phyloP scores from a whole-genome alignment of 139 green algal species.

The Pleodorina starrii region DNA sequence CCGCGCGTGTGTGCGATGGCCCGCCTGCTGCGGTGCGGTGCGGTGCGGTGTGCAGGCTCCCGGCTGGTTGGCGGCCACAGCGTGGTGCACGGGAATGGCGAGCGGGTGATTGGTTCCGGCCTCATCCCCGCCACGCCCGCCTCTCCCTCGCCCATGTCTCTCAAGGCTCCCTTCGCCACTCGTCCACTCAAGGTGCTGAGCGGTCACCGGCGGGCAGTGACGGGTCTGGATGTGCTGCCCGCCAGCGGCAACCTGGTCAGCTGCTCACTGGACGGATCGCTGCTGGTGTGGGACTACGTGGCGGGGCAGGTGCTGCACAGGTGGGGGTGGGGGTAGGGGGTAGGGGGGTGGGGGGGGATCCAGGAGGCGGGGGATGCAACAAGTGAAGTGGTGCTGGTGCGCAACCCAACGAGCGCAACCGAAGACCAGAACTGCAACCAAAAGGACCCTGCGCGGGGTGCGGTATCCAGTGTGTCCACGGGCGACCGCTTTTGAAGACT shows the following conservation, averaged over 20 bases:
- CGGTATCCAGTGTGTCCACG: no score
- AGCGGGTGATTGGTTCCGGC: no score
- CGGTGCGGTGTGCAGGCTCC: background rate
- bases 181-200: conserved; percentile 61
- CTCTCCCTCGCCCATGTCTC: background rate
- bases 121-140: no score
- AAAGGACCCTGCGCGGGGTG: no score
- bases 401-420: no score
- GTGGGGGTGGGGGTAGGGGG: conserved; percentile 29
- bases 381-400: no score
- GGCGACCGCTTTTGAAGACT: no score
- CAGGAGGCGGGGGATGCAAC: no score
- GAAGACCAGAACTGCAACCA: no score
- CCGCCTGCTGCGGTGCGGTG: no score
- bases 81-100: background rate
- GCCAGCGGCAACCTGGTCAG: conserved; percentile 66
- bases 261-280: conserved; percentile 66
- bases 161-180: conserved; percentile 48
- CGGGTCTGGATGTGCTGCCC: conserved; percentile 63
- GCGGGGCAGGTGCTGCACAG: conserved; percentile 60
- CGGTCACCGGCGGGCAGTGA: conserved; percentile 71
- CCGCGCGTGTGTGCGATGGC: background rate
- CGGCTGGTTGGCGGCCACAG: background rate
- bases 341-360: no score
- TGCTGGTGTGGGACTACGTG: conserved; percentile 79